Conservation (phyloP, 176 grass and related monocot genomes). For the Oryza punctata region DNA sequence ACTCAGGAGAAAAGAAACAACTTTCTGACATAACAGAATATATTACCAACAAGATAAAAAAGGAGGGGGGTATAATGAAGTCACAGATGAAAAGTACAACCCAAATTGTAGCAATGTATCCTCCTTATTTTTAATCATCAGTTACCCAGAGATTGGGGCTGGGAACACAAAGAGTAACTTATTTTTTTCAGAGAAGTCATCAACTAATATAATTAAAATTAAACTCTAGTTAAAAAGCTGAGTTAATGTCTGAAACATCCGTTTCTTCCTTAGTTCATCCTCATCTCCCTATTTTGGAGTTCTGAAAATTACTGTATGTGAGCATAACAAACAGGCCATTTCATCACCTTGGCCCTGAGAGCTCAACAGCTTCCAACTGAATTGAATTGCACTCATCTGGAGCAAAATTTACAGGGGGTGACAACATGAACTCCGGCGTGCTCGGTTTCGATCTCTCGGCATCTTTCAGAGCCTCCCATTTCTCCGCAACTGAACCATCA, state of each 20-base stretch:
- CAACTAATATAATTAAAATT: background rate
- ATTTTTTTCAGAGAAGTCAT: background rate
- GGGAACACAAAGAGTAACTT: background rate
- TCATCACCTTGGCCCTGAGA: constrained; percentile 80
- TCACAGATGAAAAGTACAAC: background rate
- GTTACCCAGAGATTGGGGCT: background rate
- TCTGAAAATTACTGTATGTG: background rate
- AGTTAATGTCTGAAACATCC: background rate
- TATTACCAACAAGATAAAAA: background rate
- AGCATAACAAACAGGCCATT: background rate
- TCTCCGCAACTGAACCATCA: constrained; percentile 53
- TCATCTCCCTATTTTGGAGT: background rate
- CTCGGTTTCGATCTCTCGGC: background rate
- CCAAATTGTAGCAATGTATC: background rate
- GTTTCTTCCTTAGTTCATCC: background rate
- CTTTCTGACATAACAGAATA: background rate
- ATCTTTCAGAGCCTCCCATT: constrained; percentile 69
- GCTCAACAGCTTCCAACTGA: constrained; percentile 60
- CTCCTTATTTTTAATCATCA: background rate
- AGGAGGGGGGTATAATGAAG: background rate
- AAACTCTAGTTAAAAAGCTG: background rate
- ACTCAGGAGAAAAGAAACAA: background rate
- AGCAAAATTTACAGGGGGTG: constrained; percentile 21
- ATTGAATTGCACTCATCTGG: constrained; percentile 42
- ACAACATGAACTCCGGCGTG: constrained; percentile 10